Conservation (phyloP, 2,329 filamentous ascomycete species). For the Verticillium albo-atrum region DNA sequence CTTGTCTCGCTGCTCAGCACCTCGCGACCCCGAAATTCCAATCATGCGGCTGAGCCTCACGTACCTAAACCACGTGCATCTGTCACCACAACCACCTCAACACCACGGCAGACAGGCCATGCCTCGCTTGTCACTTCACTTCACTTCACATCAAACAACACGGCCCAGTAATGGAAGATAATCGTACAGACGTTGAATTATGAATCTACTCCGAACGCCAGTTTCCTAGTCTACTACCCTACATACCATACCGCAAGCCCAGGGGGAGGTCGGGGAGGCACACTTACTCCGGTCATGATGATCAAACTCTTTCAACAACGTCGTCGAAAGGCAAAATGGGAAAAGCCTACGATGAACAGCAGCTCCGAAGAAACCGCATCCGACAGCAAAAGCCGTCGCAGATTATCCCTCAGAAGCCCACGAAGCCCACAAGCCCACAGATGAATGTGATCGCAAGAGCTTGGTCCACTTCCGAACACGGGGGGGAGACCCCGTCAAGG, state of each 20-base stretch:
- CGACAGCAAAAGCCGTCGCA: background rate
- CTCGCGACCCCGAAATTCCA: background rate
- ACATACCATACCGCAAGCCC: background rate
- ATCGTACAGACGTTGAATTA: background rate
- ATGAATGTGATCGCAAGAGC: constrained; percentile 22
- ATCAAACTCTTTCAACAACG: background rate
- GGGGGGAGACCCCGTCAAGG: constrained; percentile 15
- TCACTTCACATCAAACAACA: background rate
- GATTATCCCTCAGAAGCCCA: constrained; percentile 37
- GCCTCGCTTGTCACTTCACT: background rate
- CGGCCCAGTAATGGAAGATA: background rate
- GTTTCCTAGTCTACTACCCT: background rate
- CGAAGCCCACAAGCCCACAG: constrained; percentile 22
- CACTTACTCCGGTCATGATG: background rate
- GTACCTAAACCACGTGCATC: no score
- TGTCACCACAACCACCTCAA: no score
- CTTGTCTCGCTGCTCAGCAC: background rate
- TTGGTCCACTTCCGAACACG: constrained; percentile 22
- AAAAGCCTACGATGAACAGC: background rate
- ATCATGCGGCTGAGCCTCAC: background rate
- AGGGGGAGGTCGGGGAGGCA: background rate
- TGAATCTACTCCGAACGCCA: background rate
- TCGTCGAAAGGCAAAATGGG: background rate
- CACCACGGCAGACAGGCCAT: no score
- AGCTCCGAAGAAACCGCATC: background rate